Evolutionary conservation across 2,329 filamentous ascomycete genomes (phyloP).

Genomic region (Hypoxylon sp.): DNA sequence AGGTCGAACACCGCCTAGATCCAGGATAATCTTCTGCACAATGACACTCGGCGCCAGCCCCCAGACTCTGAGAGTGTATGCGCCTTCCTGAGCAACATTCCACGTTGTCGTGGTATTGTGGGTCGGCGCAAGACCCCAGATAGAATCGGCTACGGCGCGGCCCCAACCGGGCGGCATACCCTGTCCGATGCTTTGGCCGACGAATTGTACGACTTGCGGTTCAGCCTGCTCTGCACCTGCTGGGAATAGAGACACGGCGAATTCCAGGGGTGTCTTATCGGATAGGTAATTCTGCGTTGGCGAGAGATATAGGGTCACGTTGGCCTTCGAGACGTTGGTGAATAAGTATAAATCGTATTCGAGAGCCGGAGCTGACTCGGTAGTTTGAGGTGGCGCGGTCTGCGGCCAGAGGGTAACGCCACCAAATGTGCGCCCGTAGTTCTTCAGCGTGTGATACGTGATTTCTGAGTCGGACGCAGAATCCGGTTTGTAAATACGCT

Average conservation of each 20-base stretch:
- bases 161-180: conserved; percentile 62
- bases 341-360: conserved; percentile 75
- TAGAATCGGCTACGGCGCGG: conserved; percentile 61
- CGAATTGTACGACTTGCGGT: conserved; percentile 58
- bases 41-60: conserved; percentile 67
- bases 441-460: conserved; percentile 67
- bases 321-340: conserved; percentile 62
- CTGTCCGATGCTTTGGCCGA: conserved; percentile 60
- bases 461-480: conserved; percentile 51
- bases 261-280: conserved; percentile 61
- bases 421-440: conserved; percentile 71
- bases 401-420: conserved; percentile 71
- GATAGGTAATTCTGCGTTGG: conserved; percentile 69
- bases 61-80: conserved; percentile 67
- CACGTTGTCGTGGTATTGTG: conserved; percentile 64
- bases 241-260: conserved; percentile 55
- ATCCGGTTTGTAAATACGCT: conserved; percentile 57
- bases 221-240: conserved; percentile 50
- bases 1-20: conserved; percentile 68
- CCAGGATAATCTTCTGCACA: conserved; percentile 70
- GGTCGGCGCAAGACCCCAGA: conserved; percentile 61
- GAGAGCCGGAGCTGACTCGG: conserved; percentile 67
- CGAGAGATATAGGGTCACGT: conserved; percentile 66
- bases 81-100: conserved; percentile 59
- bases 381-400: conserved; percentile 64